Base-by-base conservation (phyloP, 2,329 filamentous ascomycete species). In the Simplicillium sp. region DNA sequence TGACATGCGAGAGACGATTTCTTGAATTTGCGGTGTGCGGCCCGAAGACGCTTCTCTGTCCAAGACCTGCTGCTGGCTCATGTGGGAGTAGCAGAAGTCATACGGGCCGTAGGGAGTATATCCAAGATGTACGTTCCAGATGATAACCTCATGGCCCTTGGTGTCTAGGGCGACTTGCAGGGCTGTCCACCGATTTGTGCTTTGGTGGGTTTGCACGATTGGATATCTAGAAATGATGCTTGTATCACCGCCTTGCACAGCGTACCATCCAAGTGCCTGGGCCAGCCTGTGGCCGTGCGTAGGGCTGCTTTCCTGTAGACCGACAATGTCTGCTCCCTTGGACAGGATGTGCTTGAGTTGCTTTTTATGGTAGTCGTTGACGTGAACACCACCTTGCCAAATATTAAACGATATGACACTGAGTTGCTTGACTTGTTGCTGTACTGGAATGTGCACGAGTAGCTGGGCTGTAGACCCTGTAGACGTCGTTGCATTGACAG, bases 91-190 rank as follows among this genome's bases (percentile, higher is more conserved):
- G 53, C 64, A 67, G 42, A 64, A 60, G 36, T 64, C 63, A 42
- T 67, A 66, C 0, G 64, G 64, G 0, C 64, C 63, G 34, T 67
- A 67, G 0, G 64, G 64, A 14, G 51, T 48, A 28, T 55, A 58
- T 2, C 55, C 60, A 5, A 65, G 41, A 40, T 66, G 63, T 31
- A 53, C 52, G 17, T 54, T 56, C 51, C 55, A 63, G 35, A 64
- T 48, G 41, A 59, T 60, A 38, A 64, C 47, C 29, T 59, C 50
- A 14, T 50, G 46, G 3, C 42, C n/a, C n/a, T n/a, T 43, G 6
- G 54, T 57, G 40, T 62, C 60, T n/a, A 66, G 52, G 15, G 51
- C 50, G 33, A 66, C 51, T 12, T 50, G 54, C 3, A 59, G 58
- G 29, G 53, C 56, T 2, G 54, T 55, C 14, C 54, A 51, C 15